Conservation (phyloP, 306 rosid species). For the Quercus mongolica region DNA sequence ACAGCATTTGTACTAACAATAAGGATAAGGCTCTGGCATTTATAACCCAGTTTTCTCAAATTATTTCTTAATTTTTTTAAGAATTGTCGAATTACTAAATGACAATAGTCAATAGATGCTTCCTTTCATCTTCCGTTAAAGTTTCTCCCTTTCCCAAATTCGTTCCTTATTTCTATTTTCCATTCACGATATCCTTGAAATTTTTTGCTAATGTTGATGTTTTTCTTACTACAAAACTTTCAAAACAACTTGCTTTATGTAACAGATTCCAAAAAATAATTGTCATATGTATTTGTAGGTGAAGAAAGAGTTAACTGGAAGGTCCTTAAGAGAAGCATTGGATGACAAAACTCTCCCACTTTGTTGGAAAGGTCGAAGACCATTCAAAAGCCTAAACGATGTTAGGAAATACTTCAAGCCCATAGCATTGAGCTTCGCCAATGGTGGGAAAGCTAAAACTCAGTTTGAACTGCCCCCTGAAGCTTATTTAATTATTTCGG, state of each 20-base stretch:
- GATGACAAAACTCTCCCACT: conserved; percentile 61
- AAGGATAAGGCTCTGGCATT: no score
- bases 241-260: background rate
- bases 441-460: conserved; percentile 41
- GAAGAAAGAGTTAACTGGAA: conserved; percentile 50
- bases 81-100: no score
- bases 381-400: conserved; percentile 59
- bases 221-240: background rate
- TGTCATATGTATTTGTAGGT: conserved; percentile 37
- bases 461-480: conserved; percentile 77
- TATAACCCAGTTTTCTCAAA: no score
- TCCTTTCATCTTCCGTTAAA: no score
- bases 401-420: conserved; percentile 90
- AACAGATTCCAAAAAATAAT: background rate
- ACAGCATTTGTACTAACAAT: no score
- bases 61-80: no score
- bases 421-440: conserved; percentile 46
- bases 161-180: background rate
- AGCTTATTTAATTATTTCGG: conserved; percentile 74
- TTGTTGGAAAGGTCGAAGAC: conserved; percentile 79
- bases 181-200: background rate
- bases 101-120: no score
- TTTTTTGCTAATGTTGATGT: background rate
- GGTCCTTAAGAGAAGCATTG: conserved; percentile 50
- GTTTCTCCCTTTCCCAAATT: no score